Base-by-base conservation (phyloP, 106 monocot genomes). In the Acanthochlamys bracteata region DNA sequence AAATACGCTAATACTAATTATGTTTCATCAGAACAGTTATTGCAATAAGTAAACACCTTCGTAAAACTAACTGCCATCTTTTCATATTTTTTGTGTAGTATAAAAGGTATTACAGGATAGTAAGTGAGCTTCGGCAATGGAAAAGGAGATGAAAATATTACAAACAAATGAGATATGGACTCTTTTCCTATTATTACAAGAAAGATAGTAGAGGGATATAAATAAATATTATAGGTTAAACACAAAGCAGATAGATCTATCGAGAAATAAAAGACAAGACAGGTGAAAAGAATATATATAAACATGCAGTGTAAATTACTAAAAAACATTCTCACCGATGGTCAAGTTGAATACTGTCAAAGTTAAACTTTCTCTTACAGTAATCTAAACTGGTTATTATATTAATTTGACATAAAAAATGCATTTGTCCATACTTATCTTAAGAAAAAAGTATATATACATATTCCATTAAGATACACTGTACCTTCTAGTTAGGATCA, bases 401-500 rank as follows among this genome's bases (percentile, higher is more conserved):
- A 41, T 25, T 63, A 72, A 56, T 49, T 63, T 3, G 72, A 63
- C 40, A 41, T 72, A 10, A 72, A 72, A 12, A 68, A 68, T 68
- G 27, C 39, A 20, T 55, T 55, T 12, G 0, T 68, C 4, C 33
- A 68, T 57, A 56, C 56, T 4, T 10, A 41, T 27, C 20, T 62
- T 8, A 16, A 75, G 43, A 67, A 75, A 47, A 53, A 61, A 42
- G 59, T 78, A 4, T 67, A 67, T 51, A 71, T 78, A 66, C 40
- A 60, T 0, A 13, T 78, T 13, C 42, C 66, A 22, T 54, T 25
- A 16, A 60, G 78, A 14, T 67, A 53, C 24, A 24, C 17, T 3
- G 12, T 49, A 49, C 22, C 0, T 46, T 12, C 12, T 14, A 2
- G 12, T 12, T 4, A 20, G 55, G 0, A 20, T 55, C 7, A 56